A percentile compares a stretch with the other conserved stretches of the same genome.
Evolutionary conservation across 164 flowering plant species (phyloP).

Genomic region (Liriodendron chinense): DNA sequence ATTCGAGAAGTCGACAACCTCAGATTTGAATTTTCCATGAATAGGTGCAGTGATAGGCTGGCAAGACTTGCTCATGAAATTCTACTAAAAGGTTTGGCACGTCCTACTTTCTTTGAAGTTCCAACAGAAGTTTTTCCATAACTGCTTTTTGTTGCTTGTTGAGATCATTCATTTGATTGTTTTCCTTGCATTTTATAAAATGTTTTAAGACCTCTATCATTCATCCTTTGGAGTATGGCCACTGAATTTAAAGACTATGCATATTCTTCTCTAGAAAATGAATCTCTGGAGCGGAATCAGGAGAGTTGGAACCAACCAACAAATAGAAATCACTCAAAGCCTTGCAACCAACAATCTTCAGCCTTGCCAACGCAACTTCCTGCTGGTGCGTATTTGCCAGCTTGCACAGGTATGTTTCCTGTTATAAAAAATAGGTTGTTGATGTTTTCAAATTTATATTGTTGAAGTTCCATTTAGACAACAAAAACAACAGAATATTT

Average conservation of each 20-base stretch:
- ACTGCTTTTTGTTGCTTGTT: not conserved
- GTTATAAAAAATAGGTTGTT: not conserved
- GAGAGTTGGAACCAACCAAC: conserved; percentile 28
- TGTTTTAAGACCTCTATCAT: not conserved
- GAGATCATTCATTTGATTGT: not conserved
- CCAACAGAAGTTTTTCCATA: not conserved
- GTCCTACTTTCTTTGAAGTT: conserved; percentile 4
- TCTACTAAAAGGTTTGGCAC: conserved; percentile 56
- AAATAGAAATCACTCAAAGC: conserved; percentile 51
- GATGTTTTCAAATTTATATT: not conserved
- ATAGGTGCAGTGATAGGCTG: conserved; percentile 57
- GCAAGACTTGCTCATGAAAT: conserved; percentile 64
- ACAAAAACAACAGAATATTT: no score
- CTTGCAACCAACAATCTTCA: conserved; percentile 33
- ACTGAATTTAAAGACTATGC: not conserved
- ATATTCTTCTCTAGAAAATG: conserved; percentile 40
- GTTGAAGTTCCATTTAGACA: no score
- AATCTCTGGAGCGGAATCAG: conserved; percentile 29
- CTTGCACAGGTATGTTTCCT: conserved; percentile 60
- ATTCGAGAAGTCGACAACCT: conserved; percentile 81
- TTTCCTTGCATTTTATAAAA: no score
- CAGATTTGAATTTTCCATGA: conserved; percentile 92
- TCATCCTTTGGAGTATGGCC: not conserved
- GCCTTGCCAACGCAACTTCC: conserved; percentile 84
- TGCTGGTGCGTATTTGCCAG: conserved; percentile 70